Base-by-base conservation (phyloP, 2,329 filamentous ascomycete genomes). In the Bipolaris victoriae region DNA sequence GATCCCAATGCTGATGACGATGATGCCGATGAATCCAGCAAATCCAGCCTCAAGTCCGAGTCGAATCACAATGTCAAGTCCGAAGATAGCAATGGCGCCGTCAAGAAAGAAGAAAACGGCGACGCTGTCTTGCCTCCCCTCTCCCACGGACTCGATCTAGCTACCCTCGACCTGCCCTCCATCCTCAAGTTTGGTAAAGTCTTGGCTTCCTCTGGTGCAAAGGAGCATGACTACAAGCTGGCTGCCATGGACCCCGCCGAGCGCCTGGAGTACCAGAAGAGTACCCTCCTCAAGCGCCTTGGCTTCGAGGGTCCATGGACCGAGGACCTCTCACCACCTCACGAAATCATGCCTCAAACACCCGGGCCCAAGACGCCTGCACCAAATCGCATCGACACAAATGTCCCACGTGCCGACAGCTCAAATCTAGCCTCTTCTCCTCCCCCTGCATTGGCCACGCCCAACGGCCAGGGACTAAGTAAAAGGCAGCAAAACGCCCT, bases 401-500 rank as follows among this genome's bases (percentile, higher is more conserved):
- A 77, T 6, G 65, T 81, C 22, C 73, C 78, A n/a, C 72, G 79
- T 39, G 66, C 68, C 35, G 80, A 81, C 55, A 83, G 78, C 53
- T 66, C 82, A 22, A 75, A 78, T 15, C 79, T 78, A 49, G 70
- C 70, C 7, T 73, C 78, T 35, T 84, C 84, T 3, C 82, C 84
- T 11, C 68, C 71, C 3, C 82, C 84, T 15, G 67, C 71, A 18
- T 59, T 71, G 36, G 74, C 77, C 49, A 76, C 80, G 13, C 81
- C 82, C 48, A 73, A 70, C 36, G 71, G 70, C 47, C 65, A 70
- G 18, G 60, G 84, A 3, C 82, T 99, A 49, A 98, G 95, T 79
- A 94, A 95, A 59, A 87, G 95, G 40, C 95, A 99, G 71, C 85
- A 97, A 18, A 99, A 99, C 70, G 91, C 95, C 50, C 80, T 99